Evolutionary conservation across 2,329 filamentous ascomycete genomes (phyloP), one percentile per base, ranked within the genome.

Genomic region (Falciphora oryzae): DNA sequence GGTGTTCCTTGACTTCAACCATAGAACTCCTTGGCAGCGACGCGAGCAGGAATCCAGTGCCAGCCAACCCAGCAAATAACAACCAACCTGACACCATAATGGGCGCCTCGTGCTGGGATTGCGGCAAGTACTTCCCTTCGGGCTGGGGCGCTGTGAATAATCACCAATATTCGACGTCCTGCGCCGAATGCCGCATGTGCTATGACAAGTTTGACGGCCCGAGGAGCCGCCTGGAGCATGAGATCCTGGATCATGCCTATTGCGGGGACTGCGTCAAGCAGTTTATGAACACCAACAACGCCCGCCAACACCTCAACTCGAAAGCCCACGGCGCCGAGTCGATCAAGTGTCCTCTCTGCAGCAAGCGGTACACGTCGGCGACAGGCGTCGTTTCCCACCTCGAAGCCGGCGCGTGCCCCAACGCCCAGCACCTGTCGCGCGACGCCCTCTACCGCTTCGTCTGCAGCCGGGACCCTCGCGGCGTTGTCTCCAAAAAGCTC

Each of bases 271-370:
- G 56, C 32, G 62, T 59, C 22, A 16, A 56, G n/a, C 13, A 58
- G 10, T 63, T 63, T n/a, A 13, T 10, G 31, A 57, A 58, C 16
- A 2, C 6, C 18, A 63, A 63, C 38, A 44, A 50, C 29, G 28
- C 38, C 6, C 18, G 13, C 16, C 22, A 88, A 85, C 86, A 89
- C 67, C 74, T 84, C 2, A 82, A 81, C 31, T 87, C 84, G 0
- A 74, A 74, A 6, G 69, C 72, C 59, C 86, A 89, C 69, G 75
- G 75, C 0, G 79, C 80, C 64, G 65, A 61, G 0, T 71, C 71
- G 2, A 71, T 86, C 10, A 1, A 57, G 0, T 90, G 87, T 62
- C 85, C 82, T 0, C 88, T 85, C 69, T 89, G 87, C 73, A 70
- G 75, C 50, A 65, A 60, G 2, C 32, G 11, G 3, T 84, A 78